These are phyloP conservation scores for Knufia petricola DNA, from an alignment of 2,329 filamentous ascomycete genomes.

Conservation along the genomic window DNA sequence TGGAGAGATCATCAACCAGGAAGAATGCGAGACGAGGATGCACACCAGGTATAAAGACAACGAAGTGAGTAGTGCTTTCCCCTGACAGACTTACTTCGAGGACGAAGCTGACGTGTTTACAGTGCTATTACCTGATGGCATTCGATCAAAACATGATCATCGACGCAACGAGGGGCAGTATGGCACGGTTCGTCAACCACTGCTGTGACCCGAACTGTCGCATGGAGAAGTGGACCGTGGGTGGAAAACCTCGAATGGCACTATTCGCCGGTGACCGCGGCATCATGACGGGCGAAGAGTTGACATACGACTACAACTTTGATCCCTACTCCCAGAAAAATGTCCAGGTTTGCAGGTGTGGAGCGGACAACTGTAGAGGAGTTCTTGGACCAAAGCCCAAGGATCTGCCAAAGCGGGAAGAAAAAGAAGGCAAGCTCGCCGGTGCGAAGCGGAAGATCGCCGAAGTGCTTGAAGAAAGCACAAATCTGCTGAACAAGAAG, in stretches of 20 bases:
- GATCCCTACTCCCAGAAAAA: slow-evolving; percentile 54
- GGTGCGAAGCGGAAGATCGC: slow-evolving; percentile 21
- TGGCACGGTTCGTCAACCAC: slow-evolving; percentile 96
- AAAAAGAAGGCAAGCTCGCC: slow-evolving; percentile 16
- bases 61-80: slow-evolving; percentile 49
- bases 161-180: slow-evolving; percentile 78
- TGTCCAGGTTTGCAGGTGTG: slow-evolving; percentile 55
- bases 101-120: slow-evolving; percentile 18
- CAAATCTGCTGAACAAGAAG: slow-evolving; percentile 17
- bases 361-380: slow-evolving; percentile 51
- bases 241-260: slow-evolving; percentile 88
- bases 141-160: slow-evolving; percentile 99
- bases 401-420: slow-evolving; percentile 37
- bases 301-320: slow-evolving; percentile 87
- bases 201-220: slow-evolving; percentile 92
- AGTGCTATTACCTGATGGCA: slow-evolving; percentile 98
- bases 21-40: slow-evolving; percentile 89
- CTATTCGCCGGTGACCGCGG: slow-evolving; percentile 84
- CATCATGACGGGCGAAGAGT: slow-evolving; percentile 88
- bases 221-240: slow-evolving; percentile 97
- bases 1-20: slow-evolving; percentile 92
- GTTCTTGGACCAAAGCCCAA: slow-evolving; percentile 53
- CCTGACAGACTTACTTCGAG: slow-evolving; percentile 15
- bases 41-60: slow-evolving; percentile 88
- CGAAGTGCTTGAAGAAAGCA: slow-evolving; percentile 17